Evolutionary conservation across 495 filamentous ascomycete genomes (phyloP), one percentile per base, ranked within the genome.

Genomic region (Pseudomonodictys pantanalensis): DNA sequence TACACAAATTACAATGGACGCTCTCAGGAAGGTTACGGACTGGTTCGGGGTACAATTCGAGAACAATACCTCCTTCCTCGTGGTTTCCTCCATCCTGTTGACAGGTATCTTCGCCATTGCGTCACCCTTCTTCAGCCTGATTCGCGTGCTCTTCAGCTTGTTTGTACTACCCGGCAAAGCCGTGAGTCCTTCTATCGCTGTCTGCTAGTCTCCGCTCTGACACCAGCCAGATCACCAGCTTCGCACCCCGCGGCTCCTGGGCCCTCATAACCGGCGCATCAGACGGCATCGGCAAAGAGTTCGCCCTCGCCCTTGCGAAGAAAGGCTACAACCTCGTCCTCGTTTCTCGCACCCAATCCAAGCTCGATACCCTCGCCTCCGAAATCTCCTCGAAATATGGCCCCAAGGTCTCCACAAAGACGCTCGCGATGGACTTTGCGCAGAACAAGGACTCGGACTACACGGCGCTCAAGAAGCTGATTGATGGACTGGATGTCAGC

Each of bases 201-300:
- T 33, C 20, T 6, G 17, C 22, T 29, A 29, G 12, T 20, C 9
- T 33, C 29, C 49, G 46, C 54, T 47, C 49, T 44, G 44, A 55
- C 43, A 44, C 48, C 10, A 28, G 45, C 12, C 62, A 98, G 93
- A 86, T 99, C 53, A 84, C 82, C 58, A 90, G 85, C 60, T 97
- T 96, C 76, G 95, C 91, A 63, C 87, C 86, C 60, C 91, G 90
- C 67, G 92, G 92, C 57, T 92, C 85, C 68, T 99, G 92, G 91
- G 93, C 91, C 20, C 81, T 99, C 42, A 81, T 99, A 20, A 97
- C 95, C 44, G 95, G 95, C 63, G 93, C 95, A 54, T 96, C 91
- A 11, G 93, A 97, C 76, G 95, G 95, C 61, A 83, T 99, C 52
- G 95, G 95, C 68, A 97, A 96, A 77, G 93, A 97, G 78, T 99